Base-by-base conservation (phyloP, 1,139 yeast genomes). In the Scheffersomyces quercinus region DNA sequence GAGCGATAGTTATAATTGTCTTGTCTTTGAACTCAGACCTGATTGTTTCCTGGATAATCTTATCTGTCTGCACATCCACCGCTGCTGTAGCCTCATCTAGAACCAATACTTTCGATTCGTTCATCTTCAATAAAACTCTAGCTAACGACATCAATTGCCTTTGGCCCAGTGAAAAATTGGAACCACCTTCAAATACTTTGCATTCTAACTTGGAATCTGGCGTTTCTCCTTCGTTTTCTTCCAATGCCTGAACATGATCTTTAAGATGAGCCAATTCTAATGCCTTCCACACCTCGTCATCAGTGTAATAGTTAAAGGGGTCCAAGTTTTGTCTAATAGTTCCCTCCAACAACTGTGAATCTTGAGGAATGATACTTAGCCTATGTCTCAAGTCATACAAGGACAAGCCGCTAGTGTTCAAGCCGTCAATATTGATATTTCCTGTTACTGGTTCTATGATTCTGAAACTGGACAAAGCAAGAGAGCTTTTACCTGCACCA, bases 401-500 rank as follows among this genome's bases (percentile, higher is more conserved):
- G 11, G 77, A 73, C 13, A 83, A 54, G 3, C 59, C 58, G 10
- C 73, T 62, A 2, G 81, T 81, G 50, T 78, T 73, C 15, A 80
- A 47, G 8, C 64, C 73, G 58, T 82, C 88, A 45, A 82, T 76
- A 31, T 59, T 52, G 34, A 81, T 77, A 11, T 64, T 51, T 2
- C 95, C 95, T 2, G 55, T 65, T 2, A 70, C 70, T 0, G 91
- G 81, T 55, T 86, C 93, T 57, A 93, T 89, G 39, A 93, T 83
- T 60, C 99, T 76, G 75, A 91, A 91, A 38, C 93, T 70, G 0
- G 97, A 96, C 53, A 93, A 69, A 0, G 97, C 90, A 57, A 93
- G 75, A 1, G 97, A 88, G 0, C 96, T 87, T 65, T 93, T 93
- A 46, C 99, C 99, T 3, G 98, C 98, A 51, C 99, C 99, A 0